Percentiles rank a stretch among this genome's conserved stretches.
Evolutionary conservation across 2,329 filamentous ascomycete species (phyloP).

Genomic region (Sphaceloma murrayae): DNA sequence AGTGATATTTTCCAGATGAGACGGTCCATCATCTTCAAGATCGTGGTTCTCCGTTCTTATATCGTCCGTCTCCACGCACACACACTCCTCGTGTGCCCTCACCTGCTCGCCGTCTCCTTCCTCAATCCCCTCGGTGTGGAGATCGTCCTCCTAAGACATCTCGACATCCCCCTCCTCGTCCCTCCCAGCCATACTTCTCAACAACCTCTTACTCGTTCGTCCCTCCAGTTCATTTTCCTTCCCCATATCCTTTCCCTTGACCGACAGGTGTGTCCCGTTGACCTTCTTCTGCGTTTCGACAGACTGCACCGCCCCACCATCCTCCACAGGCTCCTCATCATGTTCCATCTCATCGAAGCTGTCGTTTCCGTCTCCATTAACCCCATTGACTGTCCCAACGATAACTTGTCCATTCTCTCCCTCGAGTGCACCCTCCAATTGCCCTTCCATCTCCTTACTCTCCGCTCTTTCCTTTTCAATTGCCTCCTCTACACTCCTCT

Average conservation of each 20-base stretch:
- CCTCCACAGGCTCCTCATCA: background rate
- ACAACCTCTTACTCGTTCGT: conserved; percentile 10
- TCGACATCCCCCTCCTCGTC: conserved; percentile 13
- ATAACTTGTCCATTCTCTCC: too few relatives aligned
- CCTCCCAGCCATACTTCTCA: conserved; percentile 9
- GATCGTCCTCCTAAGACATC: conserved; percentile 13
- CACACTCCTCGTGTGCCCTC: too few relatives aligned
- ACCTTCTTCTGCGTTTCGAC: conserved; percentile 1
- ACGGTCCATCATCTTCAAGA: background rate
- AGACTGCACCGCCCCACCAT: background rate
- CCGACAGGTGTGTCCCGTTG: conserved; percentile 7
- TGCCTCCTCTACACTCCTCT: conserved; percentile 31
- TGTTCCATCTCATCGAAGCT: conserved; percentile 17
- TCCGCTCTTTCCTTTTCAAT: background rate
- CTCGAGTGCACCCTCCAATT: background rate
- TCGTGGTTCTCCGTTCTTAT: too few relatives aligned
- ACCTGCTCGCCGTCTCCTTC: background rate
- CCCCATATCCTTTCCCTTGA: conserved; percentile 23
- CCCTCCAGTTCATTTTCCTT: conserved; percentile 20
- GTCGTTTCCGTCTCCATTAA: conserved; percentile 8
- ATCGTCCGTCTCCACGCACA: too few relatives aligned
- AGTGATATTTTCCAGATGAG: background rate
- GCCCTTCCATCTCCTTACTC: background rate
- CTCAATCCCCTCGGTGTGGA: background rate
- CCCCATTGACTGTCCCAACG: too few relatives aligned